Evolutionary conservation across 495 filamentous ascomycete species (phyloP).

Genomic region (Penicillium robsamsonii): DNA sequence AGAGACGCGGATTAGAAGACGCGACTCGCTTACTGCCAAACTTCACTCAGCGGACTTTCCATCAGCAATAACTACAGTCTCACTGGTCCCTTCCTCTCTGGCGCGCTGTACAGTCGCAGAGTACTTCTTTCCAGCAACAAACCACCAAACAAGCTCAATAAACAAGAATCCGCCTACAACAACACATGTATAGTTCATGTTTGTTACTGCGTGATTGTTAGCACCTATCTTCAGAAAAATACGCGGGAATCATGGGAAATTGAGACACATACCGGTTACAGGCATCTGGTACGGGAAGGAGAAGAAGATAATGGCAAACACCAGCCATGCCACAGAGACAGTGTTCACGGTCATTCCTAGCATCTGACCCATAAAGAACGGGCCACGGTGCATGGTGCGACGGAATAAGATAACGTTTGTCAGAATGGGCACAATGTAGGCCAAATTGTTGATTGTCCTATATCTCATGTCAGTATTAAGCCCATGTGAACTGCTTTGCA

Average conservation of each 20-base stretch:
- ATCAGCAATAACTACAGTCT: not conserved
- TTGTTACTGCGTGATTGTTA: conserved; percentile 31
- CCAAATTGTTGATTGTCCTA: conserved; percentile 40
- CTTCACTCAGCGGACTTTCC: not conserved
- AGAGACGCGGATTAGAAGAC: not conserved
- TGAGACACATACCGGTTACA: conserved; percentile 29
- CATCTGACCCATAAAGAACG: conserved; percentile 29
- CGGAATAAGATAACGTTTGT: conserved; percentile 36
- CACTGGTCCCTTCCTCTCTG: conserved; percentile 15
- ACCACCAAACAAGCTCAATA: conserved; percentile 41
- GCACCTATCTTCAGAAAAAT: not conserved
- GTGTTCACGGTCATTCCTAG: conserved; percentile 38
- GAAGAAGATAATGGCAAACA: conserved; percentile 60
- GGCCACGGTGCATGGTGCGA: conserved; percentile 35
- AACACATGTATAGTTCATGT: conserved; percentile 72
- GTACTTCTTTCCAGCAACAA: conserved; percentile 37
- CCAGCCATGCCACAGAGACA: conserved; percentile 34
- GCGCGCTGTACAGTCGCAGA: conserved; percentile 29
- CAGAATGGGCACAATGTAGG: conserved; percentile 35
- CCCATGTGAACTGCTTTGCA: not conserved
- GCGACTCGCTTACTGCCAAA: not conserved
- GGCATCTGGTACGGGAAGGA: conserved; percentile 67
- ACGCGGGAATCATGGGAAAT: not conserved
- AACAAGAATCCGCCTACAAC: conserved; percentile 58
- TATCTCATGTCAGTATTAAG: conserved; percentile 1